phyloP scores from a whole-genome alignment of 495 filamentous ascomycete genomes.

The Aspergillus wentii region DNA sequence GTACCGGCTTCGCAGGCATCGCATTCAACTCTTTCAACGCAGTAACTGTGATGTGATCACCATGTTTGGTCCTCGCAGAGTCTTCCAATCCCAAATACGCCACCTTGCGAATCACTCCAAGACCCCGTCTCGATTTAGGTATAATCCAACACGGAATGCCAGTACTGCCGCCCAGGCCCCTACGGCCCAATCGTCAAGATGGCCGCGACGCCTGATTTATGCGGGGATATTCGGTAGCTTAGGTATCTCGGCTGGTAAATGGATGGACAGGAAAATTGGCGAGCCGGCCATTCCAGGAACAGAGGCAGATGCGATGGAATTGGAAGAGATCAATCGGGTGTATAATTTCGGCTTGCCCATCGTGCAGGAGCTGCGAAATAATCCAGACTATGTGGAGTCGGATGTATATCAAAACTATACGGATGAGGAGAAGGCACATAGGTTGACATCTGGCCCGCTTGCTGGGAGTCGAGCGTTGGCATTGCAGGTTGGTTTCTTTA shows the following conservation, averaged over 20 bases:
- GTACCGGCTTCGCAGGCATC: no score
- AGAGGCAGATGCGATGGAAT: constrained; percentile 17
- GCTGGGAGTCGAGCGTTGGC: constrained; percentile 34
- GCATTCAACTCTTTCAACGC: no score
- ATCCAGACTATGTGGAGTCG: constrained; percentile 49
- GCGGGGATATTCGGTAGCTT: constrained; percentile 29
- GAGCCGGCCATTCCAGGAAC: constrained; percentile 29
- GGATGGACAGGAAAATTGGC: constrained; percentile 21
- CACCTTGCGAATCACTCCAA: constrained; percentile 5
- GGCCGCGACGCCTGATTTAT: constrained; percentile 36
- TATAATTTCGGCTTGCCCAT: constrained; percentile 43
- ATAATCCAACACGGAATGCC: constrained; percentile 12
- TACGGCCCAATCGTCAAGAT: constrained; percentile 21
- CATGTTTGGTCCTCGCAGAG: constrained; percentile 26
- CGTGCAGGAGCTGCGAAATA: constrained; percentile 44
- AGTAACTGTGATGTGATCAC: constrained; percentile 21
- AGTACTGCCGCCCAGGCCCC: constrained; percentile 18
- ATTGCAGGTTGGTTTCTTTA: constrained; percentile 32
- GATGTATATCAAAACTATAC: constrained; percentile 52
- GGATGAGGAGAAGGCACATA: constrained; percentile 26
- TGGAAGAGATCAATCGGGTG: constrained; percentile 19
- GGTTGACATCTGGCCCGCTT: constrained; percentile 38
- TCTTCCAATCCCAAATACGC: constrained; percentile 21
- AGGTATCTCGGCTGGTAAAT: constrained; percentile 22
- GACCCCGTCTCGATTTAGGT: constrained; percentile 1